Conservation (phyloP, 2,329 filamentous ascomycete genomes). For the Cryoendolithus antarcticus region DNA sequence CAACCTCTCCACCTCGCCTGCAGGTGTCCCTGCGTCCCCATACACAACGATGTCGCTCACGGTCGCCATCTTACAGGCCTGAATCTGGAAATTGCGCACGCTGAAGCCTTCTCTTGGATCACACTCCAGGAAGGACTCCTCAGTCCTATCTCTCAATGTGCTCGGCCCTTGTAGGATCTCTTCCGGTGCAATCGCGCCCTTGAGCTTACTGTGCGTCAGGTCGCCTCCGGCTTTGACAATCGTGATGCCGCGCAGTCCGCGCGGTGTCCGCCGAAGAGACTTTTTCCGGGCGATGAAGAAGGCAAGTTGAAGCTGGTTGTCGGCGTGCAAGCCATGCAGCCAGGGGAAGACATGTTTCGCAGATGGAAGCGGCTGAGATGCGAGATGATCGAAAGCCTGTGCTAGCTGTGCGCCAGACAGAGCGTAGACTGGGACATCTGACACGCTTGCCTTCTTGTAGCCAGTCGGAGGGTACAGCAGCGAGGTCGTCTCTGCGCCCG, state of each 20-base stretch:
- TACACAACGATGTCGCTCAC: constrained; percentile 91
- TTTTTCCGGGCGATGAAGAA: constrained; percentile 77
- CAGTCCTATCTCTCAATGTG: constrained; percentile 9
- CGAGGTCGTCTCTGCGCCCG: constrained; percentile 49
- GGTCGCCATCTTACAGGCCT: constrained; percentile 74
- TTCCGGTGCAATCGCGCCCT: constrained; percentile 71
- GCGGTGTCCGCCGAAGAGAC: constrained; percentile 56
- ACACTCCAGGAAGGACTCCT: constrained; percentile 59
- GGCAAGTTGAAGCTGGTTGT: constrained; percentile 76
- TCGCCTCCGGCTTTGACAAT: constrained; percentile 84
- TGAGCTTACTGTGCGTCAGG: constrained; percentile 61
- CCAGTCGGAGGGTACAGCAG: constrained; percentile 61
- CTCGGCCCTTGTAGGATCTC: constrained; percentile 52
- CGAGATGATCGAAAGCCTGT: constrained; percentile 60
- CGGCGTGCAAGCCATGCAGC: constrained; percentile 83
- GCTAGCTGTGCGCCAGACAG: constrained; percentile 58
- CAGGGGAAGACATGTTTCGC: constrained; percentile 86
- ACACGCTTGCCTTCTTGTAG: constrained; percentile 40
- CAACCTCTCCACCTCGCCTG: constrained; percentile 52
- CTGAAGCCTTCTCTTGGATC: constrained; percentile 88
- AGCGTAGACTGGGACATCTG: constrained; percentile 53
- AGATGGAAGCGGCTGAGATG: constrained; percentile 71
- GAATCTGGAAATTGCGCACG: constrained; percentile 94
- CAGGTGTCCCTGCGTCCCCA: constrained; percentile 54
- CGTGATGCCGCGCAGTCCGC: constrained; percentile 68